A percentile compares a stretch with the other conserved stretches of the same genome.
Evolutionary conservation across 441 rosid genomes (phyloP).

Genomic region (Pelargonium myrrhifolium): DNA sequence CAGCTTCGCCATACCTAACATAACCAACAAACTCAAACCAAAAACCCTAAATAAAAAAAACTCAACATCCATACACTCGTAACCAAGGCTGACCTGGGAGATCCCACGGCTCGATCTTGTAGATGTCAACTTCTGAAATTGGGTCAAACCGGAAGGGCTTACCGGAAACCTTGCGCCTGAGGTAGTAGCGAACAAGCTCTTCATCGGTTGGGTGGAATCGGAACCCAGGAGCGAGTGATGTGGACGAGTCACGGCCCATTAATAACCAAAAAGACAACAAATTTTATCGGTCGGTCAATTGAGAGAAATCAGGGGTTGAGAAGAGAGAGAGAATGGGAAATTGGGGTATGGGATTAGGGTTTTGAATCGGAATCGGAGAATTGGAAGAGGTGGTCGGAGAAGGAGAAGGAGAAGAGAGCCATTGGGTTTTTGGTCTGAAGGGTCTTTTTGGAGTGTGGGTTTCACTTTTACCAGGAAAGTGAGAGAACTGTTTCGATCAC

Average conservation of each 20-base stretch:
- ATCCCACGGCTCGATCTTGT: constrained; percentile 96
- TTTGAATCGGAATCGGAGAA: not conserved
- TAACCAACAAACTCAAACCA: constrained; percentile 2
- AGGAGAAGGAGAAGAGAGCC: not conserved
- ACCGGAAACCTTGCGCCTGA: constrained; percentile 68
- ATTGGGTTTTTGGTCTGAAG: too few relatives aligned
- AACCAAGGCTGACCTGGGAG: constrained; percentile 55
- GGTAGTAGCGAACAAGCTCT: constrained; percentile 80
- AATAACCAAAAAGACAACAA: not conserved
- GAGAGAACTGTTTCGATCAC: too few relatives aligned
- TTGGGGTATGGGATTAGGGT: constrained; percentile 1
- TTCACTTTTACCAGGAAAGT: too few relatives aligned
- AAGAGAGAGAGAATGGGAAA: not conserved
- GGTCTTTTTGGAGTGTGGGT: too few relatives aligned
- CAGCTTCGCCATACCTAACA: constrained; percentile 68
- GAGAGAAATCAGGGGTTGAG: not conserved
- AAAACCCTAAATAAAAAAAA: too few relatives aligned
- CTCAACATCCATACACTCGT: too few relatives aligned
- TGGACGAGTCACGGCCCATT: constrained; percentile 51
- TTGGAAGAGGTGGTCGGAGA: not conserved
- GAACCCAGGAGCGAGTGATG: constrained; percentile 86
- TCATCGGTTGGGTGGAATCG: constrained; percentile 95
- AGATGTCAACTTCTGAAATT: constrained; percentile 69
- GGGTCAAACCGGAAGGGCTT: constrained; percentile 66
- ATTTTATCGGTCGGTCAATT: not conserved